Evolutionary conservation across 768 basidiomycete genomes (phyloP).

Genomic region (Hericium erinaceus): DNA sequence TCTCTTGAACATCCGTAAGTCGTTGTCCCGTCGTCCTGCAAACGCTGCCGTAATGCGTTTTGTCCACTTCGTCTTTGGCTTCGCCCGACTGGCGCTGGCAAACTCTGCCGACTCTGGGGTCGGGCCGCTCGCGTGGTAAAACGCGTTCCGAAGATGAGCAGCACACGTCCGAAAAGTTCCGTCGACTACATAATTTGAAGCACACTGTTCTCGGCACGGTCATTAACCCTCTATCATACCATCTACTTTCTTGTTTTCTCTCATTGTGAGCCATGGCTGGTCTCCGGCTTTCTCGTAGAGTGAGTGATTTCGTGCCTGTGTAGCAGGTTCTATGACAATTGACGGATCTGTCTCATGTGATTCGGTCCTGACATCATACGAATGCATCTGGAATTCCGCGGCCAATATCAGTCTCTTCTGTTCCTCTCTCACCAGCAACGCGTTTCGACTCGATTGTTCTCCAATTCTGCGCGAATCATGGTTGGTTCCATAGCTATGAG

Average conservation of each 20-base stretch:
- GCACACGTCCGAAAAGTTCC: not conserved
- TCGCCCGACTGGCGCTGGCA: too few species aligned
- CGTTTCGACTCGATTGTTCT: constrained; percentile 19
- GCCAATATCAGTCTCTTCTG: not conserved
- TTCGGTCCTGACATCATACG: constrained; percentile 1
- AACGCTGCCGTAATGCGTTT: too few species aligned
- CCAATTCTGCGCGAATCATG: constrained; percentile 27
- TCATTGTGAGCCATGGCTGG: constrained; percentile 18
- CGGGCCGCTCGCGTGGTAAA: too few species aligned
- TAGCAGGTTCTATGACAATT: not conserved
- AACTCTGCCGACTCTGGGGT: not conserved
- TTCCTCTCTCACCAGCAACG: not conserved
- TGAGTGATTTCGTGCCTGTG: not conserved
- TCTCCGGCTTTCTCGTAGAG: constrained; percentile 11
- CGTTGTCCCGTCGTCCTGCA: too few species aligned
- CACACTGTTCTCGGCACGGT: not conserved
- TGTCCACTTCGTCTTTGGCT: too few species aligned
- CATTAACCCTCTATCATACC: not conserved
- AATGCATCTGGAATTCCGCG: not conserved
- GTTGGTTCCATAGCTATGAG: constrained; percentile 15
- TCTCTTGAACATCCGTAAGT: too few species aligned
- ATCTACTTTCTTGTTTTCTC: not conserved
- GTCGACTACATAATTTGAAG: not conserved
- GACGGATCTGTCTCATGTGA: constrained; percentile 22
- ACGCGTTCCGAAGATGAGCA: too few species aligned